Conservation (phyloP, 140 eudicot species). For the Cichorium intybus region DNA sequence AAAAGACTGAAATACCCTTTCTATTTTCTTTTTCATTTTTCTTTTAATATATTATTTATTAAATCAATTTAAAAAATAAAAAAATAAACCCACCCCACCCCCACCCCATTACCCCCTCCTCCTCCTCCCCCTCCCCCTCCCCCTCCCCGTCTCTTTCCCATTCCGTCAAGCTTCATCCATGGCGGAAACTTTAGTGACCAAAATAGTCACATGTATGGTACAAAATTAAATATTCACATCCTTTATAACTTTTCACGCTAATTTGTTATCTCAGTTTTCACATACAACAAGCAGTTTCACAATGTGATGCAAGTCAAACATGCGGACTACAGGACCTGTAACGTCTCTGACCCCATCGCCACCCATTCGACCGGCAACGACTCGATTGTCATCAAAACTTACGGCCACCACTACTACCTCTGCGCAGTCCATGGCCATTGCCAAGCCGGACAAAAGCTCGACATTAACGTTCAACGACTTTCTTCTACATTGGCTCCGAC, state of each 20-base stretch:
- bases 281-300: conserved; percentile 82
- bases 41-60: too few species aligned
- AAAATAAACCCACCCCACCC: too few species aligned
- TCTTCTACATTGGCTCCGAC: conserved; percentile 41
- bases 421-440: conserved; percentile 94
- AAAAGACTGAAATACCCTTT: too few species aligned
- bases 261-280: conserved; percentile 47
- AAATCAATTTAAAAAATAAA: too few species aligned
- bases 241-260: background rate
- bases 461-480: conserved; percentile 51
- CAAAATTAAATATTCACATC: too few species aligned
- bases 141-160: too few species aligned
- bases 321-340: conserved; percentile 61
- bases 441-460: conserved; percentile 84
- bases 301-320: conserved; percentile 95
- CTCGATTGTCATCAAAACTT: conserved; percentile 46
- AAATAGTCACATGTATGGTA: too few species aligned
- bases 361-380: conserved; percentile 86
- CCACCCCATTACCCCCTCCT: too few species aligned
- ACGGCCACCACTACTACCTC: conserved; percentile 76
- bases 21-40: too few species aligned
- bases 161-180: too few species aligned
- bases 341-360: conserved; percentile 64
- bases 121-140: too few species aligned
- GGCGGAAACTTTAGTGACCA: too few species aligned